Conservation (phyloP, 139 green algal species). For the Astrephomene gubernaculifera region DNA sequence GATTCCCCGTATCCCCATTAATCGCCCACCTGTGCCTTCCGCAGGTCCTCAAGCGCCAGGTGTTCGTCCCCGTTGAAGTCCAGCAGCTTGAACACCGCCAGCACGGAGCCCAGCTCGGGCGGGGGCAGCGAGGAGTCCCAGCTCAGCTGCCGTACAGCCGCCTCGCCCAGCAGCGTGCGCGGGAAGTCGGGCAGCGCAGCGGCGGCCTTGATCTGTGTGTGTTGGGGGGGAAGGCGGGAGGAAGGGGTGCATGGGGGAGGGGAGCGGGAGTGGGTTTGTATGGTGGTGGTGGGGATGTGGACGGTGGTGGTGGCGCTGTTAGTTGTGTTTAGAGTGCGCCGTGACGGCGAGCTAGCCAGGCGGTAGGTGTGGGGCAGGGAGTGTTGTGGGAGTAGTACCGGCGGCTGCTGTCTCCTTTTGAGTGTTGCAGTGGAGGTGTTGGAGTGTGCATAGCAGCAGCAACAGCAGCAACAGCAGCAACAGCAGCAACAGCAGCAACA, state of each 20-base stretch:
- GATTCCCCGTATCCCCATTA: too few relatives aligned
- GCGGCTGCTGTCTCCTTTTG: too few relatives aligned
- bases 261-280: too few relatives aligned
- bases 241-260: not conserved
- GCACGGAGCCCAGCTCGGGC: not conserved
- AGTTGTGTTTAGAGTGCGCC: too few relatives aligned
- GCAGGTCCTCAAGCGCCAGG: conserved; percentile 40
- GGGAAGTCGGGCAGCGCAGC: not conserved
- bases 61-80: conserved; percentile 38
- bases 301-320: not conserved
- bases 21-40: conserved; percentile 26
- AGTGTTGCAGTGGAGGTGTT: too few relatives aligned
- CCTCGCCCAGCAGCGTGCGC: not conserved
- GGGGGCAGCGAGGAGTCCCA: conserved; percentile 9
- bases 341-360: too few relatives aligned
- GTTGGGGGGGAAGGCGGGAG: too few relatives aligned
- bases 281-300: not conserved
- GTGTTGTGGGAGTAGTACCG: too few relatives aligned
- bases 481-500: too few relatives aligned
- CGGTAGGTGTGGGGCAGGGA: too few relatives aligned
- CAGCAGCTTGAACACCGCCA: conserved; percentile 33
- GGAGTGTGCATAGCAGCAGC: too few relatives aligned
- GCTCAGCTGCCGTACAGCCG: conserved; percentile 13
- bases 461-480: too few relatives aligned
- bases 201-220: conserved; percentile 20